Evolutionary conservation across 208 protist species (phyloP).

Genomic region (Angomonas deanei): DNA sequence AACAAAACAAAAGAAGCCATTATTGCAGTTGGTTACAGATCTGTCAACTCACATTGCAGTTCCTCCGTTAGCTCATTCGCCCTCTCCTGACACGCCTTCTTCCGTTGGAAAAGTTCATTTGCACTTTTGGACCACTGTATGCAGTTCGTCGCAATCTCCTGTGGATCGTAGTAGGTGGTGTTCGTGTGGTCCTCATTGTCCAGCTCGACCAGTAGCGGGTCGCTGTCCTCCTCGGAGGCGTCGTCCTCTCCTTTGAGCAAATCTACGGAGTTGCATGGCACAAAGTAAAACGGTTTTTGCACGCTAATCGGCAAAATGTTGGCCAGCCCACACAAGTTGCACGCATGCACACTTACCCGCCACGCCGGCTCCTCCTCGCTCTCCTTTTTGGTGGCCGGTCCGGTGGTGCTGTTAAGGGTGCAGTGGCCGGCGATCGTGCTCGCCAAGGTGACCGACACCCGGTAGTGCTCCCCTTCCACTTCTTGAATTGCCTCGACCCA

Average conservation of each 20-base stretch:
- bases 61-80: slow-evolving; percentile 40
- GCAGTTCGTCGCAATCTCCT: slow-evolving; percentile 20
- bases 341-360: slow-evolving; percentile 35
- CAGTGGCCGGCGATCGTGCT: slow-evolving; percentile 26
- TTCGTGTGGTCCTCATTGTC: not conserved
- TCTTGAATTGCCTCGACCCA: slow-evolving; percentile 35
- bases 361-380: not conserved
- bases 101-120: slow-evolving; percentile 12
- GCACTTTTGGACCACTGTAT: slow-evolving; percentile 16
- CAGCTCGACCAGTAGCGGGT: slow-evolving; percentile 8
- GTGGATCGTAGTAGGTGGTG: slow-evolving; percentile 17
- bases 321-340: slow-evolving; percentile 23
- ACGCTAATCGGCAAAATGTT: slow-evolving; percentile 18
- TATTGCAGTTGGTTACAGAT: slow-evolving; percentile 2
- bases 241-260: slow-evolving; percentile 16
- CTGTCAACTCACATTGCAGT: slow-evolving; percentile 43
- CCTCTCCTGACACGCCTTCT: slow-evolving; percentile 11
- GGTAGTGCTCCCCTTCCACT: slow-evolving; percentile 34
- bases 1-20: not conserved
- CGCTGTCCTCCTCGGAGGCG: slow-evolving; percentile 6
- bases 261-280: slow-evolving; percentile 28
- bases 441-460: slow-evolving; percentile 21
- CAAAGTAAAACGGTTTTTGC: slow-evolving; percentile 31
- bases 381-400: not conserved
- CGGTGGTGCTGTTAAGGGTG: slow-evolving; percentile 7